A percentile compares a stretch with the other conserved stretches of the same genome.
phyloP scores from a whole-genome alignment of 495 filamentous ascomycete species.

The Wilcoxina mikolae region DNA sequence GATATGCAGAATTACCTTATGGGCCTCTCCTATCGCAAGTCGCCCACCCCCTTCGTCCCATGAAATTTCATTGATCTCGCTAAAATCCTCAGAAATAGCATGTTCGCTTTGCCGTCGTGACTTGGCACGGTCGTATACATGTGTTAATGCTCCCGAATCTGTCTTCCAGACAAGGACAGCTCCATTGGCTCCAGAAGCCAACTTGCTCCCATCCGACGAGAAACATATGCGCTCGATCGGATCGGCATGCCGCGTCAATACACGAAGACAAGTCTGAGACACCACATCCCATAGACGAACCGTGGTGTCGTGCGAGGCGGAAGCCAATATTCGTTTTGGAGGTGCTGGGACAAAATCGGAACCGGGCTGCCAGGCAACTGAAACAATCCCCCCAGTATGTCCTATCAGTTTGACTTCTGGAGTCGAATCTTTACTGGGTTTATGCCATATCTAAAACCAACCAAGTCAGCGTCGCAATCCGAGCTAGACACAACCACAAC shows the following conservation, averaged over 20 bases:
- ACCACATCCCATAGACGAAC: conserved; percentile 23
- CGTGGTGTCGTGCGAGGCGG: conserved; percentile 22
- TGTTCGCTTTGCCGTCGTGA: conserved; percentile 19
- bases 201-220: conserved; percentile 21
- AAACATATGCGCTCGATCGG: conserved; percentile 26
- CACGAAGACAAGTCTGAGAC: conserved; percentile 14
- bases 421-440: conserved; percentile 12
- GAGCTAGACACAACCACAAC: not conserved
- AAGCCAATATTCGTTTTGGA: conserved; percentile 20
- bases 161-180: conserved; percentile 20
- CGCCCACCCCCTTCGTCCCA: conserved; percentile 23
- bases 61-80: conserved; percentile 20
- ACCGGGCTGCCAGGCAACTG: conserved; percentile 21
- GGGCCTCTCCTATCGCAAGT: conserved; percentile 21
- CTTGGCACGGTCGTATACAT: conserved; percentile 25
- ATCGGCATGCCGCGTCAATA: conserved; percentile 16
- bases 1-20: conserved; percentile 17
- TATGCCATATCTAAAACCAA: conserved; percentile 21
- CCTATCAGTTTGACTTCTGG: conserved; percentile 15
- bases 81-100: conserved; percentile 4
- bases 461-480: not conserved
- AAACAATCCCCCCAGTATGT: conserved; percentile 15
- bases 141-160: conserved; percentile 20
- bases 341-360: not conserved
- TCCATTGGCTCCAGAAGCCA: conserved; percentile 24